Conservation (phyloP, 352 stramenopile species). For the Blastocystis sp. region DNA sequence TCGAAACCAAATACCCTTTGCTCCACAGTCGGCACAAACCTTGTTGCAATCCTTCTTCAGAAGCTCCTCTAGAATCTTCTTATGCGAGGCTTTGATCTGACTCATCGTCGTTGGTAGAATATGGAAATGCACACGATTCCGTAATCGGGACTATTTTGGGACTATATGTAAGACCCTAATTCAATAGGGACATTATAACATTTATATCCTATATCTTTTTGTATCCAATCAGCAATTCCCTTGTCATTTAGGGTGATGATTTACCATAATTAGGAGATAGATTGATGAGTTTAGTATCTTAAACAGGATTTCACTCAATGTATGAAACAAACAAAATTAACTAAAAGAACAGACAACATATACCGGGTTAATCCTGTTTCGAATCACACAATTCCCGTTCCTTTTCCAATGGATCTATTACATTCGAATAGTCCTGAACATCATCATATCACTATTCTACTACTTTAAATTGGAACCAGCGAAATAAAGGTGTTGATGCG, state of each 20-base stretch:
- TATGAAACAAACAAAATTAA: too few species aligned
- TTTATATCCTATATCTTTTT: too few species aligned
- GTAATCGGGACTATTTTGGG: not conserved
- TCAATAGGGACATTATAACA: too few species aligned
- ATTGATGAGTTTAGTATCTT: too few species aligned
- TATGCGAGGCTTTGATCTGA: conserved; percentile 60
- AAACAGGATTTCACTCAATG: too few species aligned
- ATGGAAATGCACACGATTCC: not conserved
- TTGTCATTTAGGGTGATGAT: too few species aligned
- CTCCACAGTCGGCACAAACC: conserved; percentile 59
- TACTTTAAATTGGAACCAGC: conserved; percentile 55
- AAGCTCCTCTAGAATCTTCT: conserved; percentile 66
- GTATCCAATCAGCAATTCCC: too few species aligned
- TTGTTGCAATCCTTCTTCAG: conserved; percentile 68
- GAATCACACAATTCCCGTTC: conserved; percentile 4
- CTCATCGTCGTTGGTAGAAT: conserved; percentile 31
- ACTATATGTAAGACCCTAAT: not conserved
- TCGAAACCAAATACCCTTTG: conserved; percentile 31
- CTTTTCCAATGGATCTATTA: not conserved
- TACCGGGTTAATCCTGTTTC: not conserved
- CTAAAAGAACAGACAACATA: too few species aligned
- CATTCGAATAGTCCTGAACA: conserved; percentile 23
- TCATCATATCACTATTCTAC: not conserved
- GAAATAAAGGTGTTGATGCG: not conserved
- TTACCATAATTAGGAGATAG: too few species aligned